phyloP scores from a whole-genome alignment of 306 rosid genomes.

The Sicyos edulis region DNA sequence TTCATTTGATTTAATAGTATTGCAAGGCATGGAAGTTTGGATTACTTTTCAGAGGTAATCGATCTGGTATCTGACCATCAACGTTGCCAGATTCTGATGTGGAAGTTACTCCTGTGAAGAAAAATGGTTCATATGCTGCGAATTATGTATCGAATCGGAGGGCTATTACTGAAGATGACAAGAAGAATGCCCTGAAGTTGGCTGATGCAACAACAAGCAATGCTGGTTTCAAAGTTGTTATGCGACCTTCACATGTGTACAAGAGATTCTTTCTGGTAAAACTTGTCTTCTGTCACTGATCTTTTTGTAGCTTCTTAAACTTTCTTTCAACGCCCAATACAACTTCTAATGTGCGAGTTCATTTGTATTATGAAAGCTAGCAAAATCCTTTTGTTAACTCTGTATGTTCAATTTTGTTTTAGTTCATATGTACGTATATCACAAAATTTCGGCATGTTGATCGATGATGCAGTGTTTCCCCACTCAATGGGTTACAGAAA shows the following conservation, averaged over 20 bases:
- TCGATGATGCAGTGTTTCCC: conserved; percentile 37
- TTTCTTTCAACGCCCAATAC: not conserved
- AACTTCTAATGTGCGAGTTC: not conserved
- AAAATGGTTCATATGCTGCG: conserved; percentile 12
- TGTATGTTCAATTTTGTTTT: not conserved
- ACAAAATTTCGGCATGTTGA: not conserved
- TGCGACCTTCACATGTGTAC: conserved; percentile 62
- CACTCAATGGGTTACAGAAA: conserved; percentile 32
- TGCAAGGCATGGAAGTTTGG: too few species aligned
- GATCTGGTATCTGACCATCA: conserved; percentile 4
- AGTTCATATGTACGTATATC: not conserved
- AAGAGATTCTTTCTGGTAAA: conserved; percentile 65
- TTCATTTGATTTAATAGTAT: too few species aligned
- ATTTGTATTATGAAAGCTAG: not conserved
- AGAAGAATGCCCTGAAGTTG: conserved; percentile 24
- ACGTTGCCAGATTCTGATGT: conserved; percentile 27
- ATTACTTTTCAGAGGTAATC: not conserved
- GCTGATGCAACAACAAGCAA: conserved; percentile 39
- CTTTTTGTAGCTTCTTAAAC: conserved; percentile 8
- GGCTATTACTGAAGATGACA: conserved; percentile 46
- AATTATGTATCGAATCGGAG: conserved; percentile 50
- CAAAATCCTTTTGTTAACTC: not conserved
- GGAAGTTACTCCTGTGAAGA: conserved; percentile 25
- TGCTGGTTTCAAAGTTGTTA: conserved; percentile 31
- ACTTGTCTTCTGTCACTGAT: conserved; percentile 1